These are phyloP conservation scores for Trichoderma atroviride DNA, from an alignment of 2,329 filamentous ascomycete genomes.

Conservation along the genomic window DNA sequence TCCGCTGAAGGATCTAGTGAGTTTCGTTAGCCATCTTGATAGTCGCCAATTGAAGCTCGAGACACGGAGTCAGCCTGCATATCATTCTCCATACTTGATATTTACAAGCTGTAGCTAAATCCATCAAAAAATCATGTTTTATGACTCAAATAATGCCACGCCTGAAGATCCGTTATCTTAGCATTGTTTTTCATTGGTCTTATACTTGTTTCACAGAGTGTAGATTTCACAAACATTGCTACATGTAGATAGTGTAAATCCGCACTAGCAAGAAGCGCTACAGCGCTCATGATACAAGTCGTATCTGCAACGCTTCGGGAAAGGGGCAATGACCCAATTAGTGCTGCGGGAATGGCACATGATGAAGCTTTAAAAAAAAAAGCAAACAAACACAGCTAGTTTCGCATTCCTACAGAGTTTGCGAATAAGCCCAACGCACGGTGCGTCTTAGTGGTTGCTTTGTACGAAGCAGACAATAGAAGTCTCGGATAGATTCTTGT, in stretches of 20 bases:
- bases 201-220: background rate
- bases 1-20: background rate
- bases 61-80: background rate
- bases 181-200: background rate
- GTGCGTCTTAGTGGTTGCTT: background rate
- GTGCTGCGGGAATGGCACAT: background rate
- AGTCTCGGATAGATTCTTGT: slow-evolving; percentile 5
- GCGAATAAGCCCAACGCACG: background rate
- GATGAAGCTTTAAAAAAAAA: background rate
- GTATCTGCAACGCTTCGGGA: slow-evolving; percentile 17
- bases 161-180: background rate
- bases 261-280: background rate
- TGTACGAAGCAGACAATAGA: background rate
- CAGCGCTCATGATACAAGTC: background rate
- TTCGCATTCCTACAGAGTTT: slow-evolving; percentile 16
- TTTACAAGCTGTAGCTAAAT: background rate
- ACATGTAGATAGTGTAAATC: background rate
- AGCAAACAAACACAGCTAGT: background rate
- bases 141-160: background rate
- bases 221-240: background rate
- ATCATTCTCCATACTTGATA: background rate
- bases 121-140: background rate
- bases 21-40: background rate
- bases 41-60: slow-evolving; percentile 1
- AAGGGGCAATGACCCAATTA: slow-evolving; percentile 3